A percentile compares a stretch with the other conserved stretches of the same genome.
phyloP scores from a whole-genome alignment of 2,329 filamentous ascomycete genomes.

The Whalleya microplaca region DNA sequence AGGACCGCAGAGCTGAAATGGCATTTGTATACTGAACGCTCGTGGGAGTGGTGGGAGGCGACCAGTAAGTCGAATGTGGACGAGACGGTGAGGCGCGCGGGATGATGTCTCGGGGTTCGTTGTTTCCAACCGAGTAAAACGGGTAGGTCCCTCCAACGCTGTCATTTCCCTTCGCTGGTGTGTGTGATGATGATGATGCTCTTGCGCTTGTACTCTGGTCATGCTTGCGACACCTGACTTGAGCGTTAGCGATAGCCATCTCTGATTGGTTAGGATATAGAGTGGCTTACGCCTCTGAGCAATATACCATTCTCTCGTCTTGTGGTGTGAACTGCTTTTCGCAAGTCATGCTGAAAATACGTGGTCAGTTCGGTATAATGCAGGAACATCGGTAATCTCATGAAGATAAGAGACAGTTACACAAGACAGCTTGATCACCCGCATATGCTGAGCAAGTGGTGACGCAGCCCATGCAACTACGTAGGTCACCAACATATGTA shows the following conservation, averaged over 20 bases:
- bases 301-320: conserved; percentile 63
- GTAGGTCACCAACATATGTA: conserved; percentile 20
- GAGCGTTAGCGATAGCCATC: conserved; percentile 30
- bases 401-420: conserved; percentile 12
- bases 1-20: conserved; percentile 58
- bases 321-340: conserved; percentile 67
- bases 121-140: conserved; percentile 48
- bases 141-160: conserved; percentile 44
- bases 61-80: conserved; percentile 58
- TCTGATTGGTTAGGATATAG: conserved; percentile 17
- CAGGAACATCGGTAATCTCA: conserved; percentile 37
- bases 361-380: conserved; percentile 29
- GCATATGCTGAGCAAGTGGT: conserved; percentile 29
- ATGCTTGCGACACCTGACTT: conserved; percentile 55
- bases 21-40: conserved; percentile 53
- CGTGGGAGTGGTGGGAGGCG: conserved; percentile 56
- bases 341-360: conserved; percentile 61
- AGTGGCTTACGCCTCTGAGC: conserved; percentile 62
- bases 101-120: conserved; percentile 64
- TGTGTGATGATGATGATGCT: conserved; percentile 35
- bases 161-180: conserved; percentile 36
- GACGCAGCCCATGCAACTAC: conserved; percentile 26
- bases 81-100: conserved; percentile 66
- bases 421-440: conserved; percentile 24
- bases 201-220: conserved; percentile 49